Evolutionary conservation across 2,329 filamentous ascomycete genomes (phyloP).

Genomic region (Verticillium albo-atrum): DNA sequence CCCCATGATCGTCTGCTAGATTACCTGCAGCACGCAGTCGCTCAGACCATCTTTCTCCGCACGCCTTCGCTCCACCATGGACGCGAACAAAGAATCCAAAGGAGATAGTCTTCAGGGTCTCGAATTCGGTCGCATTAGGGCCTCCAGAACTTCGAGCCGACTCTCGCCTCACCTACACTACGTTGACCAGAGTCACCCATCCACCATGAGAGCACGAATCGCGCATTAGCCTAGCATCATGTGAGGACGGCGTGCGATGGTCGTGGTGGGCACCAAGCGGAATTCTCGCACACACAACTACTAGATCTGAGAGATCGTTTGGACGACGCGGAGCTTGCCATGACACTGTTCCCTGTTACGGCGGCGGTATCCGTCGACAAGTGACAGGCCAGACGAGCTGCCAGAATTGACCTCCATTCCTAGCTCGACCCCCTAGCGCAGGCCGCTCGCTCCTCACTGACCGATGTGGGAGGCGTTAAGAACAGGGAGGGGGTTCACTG

Average conservation of each 20-base stretch:
- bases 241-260: conserved; percentile 4
- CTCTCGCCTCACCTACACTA: neutral
- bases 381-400: neutral
- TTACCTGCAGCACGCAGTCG: neutral
- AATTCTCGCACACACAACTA: neutral
- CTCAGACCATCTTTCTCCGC: neutral
- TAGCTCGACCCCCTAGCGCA: neutral
- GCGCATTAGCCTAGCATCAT: conserved; percentile 13
- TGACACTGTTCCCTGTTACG: neutral
- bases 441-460: too few relatives aligned
- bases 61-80: neutral
- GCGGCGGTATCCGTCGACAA: neutral
- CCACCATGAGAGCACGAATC: neutral
- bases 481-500: neutral
- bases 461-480: neutral
- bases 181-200: neutral
- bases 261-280: neutral
- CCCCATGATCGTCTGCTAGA: neutral
- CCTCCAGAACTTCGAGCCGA: neutral
- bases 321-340: neutral
- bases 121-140: neutral
- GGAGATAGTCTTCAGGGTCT: neutral
- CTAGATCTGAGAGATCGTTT: neutral
- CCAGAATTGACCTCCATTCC: neutral
- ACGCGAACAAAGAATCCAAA: neutral